Evolutionary conservation across 495 filamentous ascomycete genomes (phyloP).

Genomic region (Penicillium tannophilum): DNA sequence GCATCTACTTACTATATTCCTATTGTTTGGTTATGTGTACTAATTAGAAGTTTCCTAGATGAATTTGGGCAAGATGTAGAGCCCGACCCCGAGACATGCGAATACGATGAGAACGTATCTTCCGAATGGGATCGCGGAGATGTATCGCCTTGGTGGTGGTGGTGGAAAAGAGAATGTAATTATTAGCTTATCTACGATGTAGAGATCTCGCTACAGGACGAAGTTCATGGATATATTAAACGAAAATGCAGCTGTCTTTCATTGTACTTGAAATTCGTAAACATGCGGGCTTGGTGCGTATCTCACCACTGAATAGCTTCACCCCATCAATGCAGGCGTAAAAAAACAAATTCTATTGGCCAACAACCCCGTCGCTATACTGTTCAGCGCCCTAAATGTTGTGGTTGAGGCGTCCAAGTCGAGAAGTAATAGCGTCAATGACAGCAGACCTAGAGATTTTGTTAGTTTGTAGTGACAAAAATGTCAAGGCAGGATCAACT

Average conservation of each 20-base stretch:
- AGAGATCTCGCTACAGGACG: background rate
- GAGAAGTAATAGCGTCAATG: constrained; percentile 43
- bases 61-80: too few relatives aligned
- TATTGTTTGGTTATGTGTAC: background rate
- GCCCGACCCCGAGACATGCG: background rate
- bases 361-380: background rate
- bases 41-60: too few relatives aligned
- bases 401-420: constrained; percentile 42
- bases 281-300: too few relatives aligned
- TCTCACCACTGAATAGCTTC: background rate
- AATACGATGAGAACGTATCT: background rate
- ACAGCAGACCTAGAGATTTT: constrained; percentile 34
- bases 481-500: constrained; percentile 17
- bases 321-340: background rate
- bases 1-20: background rate
- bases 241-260: background rate
- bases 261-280: background rate
- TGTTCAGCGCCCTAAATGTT: constrained; percentile 19
- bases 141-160: background rate
- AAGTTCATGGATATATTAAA: background rate
- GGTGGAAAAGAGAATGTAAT: background rate
- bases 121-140: background rate
- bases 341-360: background rate
- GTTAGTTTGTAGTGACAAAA: constrained; percentile 13
- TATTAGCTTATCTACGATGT: background rate